Conservation (phyloP, 1,284 basidiomycete species). For the Xerocomus minutiporus region DNA sequence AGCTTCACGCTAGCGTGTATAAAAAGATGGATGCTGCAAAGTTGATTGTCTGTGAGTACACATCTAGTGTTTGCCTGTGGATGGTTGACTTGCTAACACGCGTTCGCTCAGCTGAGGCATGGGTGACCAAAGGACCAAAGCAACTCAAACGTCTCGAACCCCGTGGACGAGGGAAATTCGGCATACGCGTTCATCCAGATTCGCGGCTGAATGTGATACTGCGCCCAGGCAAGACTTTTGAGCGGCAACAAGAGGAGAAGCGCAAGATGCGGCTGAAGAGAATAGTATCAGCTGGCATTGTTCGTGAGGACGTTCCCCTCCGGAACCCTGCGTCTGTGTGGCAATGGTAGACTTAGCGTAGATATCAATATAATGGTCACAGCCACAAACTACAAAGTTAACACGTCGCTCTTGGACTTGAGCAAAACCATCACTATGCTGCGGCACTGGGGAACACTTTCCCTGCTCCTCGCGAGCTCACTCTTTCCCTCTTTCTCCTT, state of each 20-base stretch:
- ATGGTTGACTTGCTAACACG: constrained; percentile 3
- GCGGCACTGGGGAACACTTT: constrained; percentile 39
- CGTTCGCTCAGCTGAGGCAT: constrained; percentile 68
- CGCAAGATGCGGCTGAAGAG: constrained; percentile 66
- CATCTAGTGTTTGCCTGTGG: background rate
- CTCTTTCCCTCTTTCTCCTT: constrained; percentile 30
- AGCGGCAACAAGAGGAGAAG: constrained; percentile 62
- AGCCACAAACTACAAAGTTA: constrained; percentile 8
- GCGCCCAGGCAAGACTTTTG: constrained; percentile 78
- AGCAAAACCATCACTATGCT: constrained; percentile 31
- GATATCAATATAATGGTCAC: constrained; percentile 7
- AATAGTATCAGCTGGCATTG: constrained; percentile 75
- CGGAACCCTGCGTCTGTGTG: constrained; percentile 72
- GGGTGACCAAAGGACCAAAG: constrained; percentile 84
- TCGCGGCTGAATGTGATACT: constrained; percentile 78
- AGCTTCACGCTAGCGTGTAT: constrained; percentile 77
- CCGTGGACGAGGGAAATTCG: constrained; percentile 80
- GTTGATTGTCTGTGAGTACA: constrained; percentile 69
- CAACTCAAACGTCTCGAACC: constrained; percentile 73
- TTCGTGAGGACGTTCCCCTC: constrained; percentile 75
- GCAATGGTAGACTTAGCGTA: constrained; percentile 64
- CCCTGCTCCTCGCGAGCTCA: constrained; percentile 36
- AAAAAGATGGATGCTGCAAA: constrained; percentile 74
- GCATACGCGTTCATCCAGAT: constrained; percentile 74
- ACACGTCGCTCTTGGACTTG: constrained; percentile 22